Percentiles rank a stretch among this genome's conserved stretches.
Conservation (phyloP, 2,329 filamentous ascomycete genomes). For the Arthrobotrys megalospora region DNA sequence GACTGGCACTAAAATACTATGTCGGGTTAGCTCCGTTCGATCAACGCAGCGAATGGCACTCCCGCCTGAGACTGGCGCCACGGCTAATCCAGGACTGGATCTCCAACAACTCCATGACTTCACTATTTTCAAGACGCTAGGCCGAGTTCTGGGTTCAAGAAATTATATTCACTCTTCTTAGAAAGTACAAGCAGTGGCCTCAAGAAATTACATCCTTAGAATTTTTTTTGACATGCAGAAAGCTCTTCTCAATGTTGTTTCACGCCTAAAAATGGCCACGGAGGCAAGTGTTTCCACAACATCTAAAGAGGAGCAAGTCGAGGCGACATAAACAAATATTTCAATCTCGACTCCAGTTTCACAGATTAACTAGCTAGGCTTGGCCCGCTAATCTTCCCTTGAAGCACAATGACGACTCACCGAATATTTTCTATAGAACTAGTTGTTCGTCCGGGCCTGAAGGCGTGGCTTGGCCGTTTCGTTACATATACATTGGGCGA, state of each 20-base stretch:
- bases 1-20: conserved; percentile 31
- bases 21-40: conserved; percentile 20
- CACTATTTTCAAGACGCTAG: not conserved
- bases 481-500: no score
- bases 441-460: no score
- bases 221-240: not conserved
- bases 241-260: conserved; percentile 4
- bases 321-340: conserved; percentile 11
- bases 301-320: not conserved
- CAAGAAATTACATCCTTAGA: not conserved
- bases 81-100: not conserved
- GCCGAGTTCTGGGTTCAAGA: not conserved
- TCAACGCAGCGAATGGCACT: conserved; percentile 7
- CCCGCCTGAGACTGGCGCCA: conserved; percentile 18
- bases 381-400: not conserved
- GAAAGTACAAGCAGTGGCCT: conserved; percentile 6
- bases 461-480: no score
- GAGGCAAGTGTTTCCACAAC: conserved; percentile 9
- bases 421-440: no score
- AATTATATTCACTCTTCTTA: not conserved
- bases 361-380: not conserved
- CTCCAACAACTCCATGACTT: conserved; percentile 3
- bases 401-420: no score
- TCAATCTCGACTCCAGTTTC: not conserved
- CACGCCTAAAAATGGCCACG: conserved; percentile 9